Percentiles rank a stretch among this genome's conserved stretches.
Evolutionary conservation across 352 stramenopile species (phyloP).

Genomic region (Globisporangium iwayamae): DNA sequence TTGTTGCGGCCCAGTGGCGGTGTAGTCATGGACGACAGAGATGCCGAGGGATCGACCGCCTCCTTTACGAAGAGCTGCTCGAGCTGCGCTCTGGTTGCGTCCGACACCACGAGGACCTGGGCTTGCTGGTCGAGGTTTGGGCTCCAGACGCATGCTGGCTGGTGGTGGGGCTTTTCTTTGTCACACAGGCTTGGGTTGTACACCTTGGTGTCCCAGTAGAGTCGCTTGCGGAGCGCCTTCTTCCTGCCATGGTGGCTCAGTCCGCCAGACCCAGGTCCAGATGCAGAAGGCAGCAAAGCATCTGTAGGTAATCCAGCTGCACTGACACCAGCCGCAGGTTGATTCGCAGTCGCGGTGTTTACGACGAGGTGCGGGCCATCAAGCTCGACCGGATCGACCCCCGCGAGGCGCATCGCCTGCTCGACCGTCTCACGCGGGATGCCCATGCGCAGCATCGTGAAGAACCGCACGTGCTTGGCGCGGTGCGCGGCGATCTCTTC

Average conservation of each 20-base stretch:
- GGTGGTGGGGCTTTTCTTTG: conserved; percentile 19
- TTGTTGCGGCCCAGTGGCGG: not conserved
- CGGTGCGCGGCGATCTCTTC: conserved; percentile 32
- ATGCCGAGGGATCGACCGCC: not conserved
- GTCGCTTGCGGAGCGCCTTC: conserved; percentile 12
- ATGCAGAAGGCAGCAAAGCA: not conserved
- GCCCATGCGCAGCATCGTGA: conserved; percentile 49
- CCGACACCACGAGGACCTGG: conserved; percentile 47
- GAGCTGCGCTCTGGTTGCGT: conserved; percentile 57
- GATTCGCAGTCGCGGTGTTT: not conserved
- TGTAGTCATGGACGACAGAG: not conserved
- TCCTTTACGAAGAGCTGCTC: conserved; percentile 66
- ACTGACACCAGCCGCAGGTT: not conserved
- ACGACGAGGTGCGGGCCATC: conserved; percentile 14
- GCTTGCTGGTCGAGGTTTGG: conserved; percentile 19
- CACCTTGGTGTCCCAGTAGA: conserved; percentile 17
- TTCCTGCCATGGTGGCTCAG: conserved; percentile 2
- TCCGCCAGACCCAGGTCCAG: not conserved
- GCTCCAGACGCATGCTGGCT: conserved; percentile 54
- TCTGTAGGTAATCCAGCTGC: not conserved
- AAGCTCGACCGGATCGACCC: conserved; percentile 30
- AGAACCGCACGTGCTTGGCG: conserved; percentile 43
- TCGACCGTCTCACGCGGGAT: conserved; percentile 40
- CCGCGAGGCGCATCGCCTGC: conserved; percentile 42
- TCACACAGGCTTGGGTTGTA: conserved; percentile 1